Percentiles rank a stretch among this genome's conserved stretches.
Conservation (phyloP, 257 asterid genomes). For the Primulina tabacum region DNA sequence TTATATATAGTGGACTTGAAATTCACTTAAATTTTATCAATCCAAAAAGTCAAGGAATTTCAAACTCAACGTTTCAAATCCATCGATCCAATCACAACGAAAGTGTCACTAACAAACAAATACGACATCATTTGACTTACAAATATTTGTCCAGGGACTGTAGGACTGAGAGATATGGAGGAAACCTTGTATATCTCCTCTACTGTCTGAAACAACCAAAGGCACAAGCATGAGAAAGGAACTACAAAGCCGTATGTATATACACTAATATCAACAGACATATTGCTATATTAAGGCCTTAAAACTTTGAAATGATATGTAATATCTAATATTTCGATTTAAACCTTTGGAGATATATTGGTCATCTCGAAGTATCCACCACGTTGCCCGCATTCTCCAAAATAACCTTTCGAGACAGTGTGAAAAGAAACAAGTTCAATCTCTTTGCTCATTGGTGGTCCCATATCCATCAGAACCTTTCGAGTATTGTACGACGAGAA, state of each 20-base stretch:
- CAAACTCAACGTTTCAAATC: neutral
- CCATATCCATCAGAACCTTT: slow-evolving; percentile 93
- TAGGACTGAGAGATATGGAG: slow-evolving; percentile 92
- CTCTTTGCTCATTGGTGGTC: slow-evolving; percentile 76
- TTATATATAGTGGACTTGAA: too few relatives aligned
- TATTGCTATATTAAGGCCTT: neutral
- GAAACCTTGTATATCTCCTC: slow-evolving; percentile 99
- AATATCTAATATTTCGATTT: neutral
- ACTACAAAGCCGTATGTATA: neutral
- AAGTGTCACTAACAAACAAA: neutral
- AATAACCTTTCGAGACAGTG: slow-evolving; percentile 95
- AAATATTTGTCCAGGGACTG: slow-evolving; percentile 94
- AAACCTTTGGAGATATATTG: slow-evolving; percentile 80
- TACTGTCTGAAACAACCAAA: slow-evolving; percentile 55
- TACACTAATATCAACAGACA: neutral
- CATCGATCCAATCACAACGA: neutral
- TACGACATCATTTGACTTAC: slow-evolving; percentile 43
- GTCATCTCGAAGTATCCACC: slow-evolving; percentile 99
- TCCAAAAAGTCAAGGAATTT: neutral
- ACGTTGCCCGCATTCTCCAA: slow-evolving; percentile 99
- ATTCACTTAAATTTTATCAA: neutral
- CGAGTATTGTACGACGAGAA: neutral
- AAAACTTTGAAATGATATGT: neutral
- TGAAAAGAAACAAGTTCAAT: slow-evolving; percentile 88
- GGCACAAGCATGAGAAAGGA: neutral